Evolutionary conservation across 352 stramenopile genomes (phyloP).

Genomic region (Phytophthora quininea): DNA sequence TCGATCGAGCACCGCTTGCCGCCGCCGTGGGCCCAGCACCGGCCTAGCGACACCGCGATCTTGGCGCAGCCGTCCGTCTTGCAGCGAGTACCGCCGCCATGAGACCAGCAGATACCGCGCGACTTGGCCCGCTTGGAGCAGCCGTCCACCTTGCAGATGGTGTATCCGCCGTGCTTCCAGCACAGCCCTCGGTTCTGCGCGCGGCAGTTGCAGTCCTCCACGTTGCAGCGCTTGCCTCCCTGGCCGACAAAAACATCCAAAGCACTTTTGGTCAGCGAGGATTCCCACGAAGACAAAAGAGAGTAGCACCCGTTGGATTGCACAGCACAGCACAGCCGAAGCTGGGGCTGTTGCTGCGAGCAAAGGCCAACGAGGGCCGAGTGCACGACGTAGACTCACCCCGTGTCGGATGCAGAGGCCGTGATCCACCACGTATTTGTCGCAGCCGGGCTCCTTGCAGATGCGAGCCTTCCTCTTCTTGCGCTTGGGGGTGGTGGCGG

Average conservation of each 20-base stretch:
- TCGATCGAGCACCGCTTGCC: slow-evolving; percentile 49
- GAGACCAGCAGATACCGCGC: slow-evolving; percentile 32
- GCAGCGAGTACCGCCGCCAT: slow-evolving; percentile 39
- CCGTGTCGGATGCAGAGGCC: slow-evolving; percentile 43
- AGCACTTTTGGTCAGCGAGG: slow-evolving; percentile 3
- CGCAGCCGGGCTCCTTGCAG: slow-evolving; percentile 49
- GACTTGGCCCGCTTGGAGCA: slow-evolving; percentile 44
- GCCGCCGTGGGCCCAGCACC: slow-evolving; percentile 41
- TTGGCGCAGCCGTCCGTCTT: slow-evolving; percentile 48
- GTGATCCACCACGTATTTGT: slow-evolving; percentile 63
- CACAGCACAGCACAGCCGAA: neutral
- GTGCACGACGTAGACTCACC: slow-evolving; percentile 4
- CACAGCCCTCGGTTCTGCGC: slow-evolving; percentile 56
- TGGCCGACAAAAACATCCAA: slow-evolving; percentile 11
- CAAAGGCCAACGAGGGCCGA: neutral
- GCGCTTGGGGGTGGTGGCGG: slow-evolving; percentile 10
- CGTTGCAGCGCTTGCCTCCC: slow-evolving; percentile 55
- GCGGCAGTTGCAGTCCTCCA: slow-evolving; percentile 51
- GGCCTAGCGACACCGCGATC: slow-evolving; percentile 42
- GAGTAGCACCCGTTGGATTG: neutral
- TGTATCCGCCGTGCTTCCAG: slow-evolving; percentile 62
- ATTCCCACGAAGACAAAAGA: neutral
- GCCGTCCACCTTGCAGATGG: slow-evolving; percentile 51
- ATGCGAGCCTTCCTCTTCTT: slow-evolving; percentile 55
- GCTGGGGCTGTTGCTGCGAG: neutral